Percentiles rank a stretch among this genome's conserved stretches.
Conservation (phyloP, 306 rosid genomes). For the Castanea sativa region DNA sequence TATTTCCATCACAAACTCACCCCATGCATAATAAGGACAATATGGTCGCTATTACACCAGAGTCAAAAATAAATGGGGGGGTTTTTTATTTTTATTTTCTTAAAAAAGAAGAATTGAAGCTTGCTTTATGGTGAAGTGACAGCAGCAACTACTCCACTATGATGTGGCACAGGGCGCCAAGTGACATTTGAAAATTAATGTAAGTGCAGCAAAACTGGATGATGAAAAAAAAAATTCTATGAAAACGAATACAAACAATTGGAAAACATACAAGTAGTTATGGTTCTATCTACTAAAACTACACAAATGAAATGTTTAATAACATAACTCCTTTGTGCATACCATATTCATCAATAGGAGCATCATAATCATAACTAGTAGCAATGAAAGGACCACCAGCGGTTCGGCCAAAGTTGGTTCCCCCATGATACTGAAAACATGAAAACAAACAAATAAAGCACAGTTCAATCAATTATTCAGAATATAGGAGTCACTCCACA, state of each 20-base stretch:
- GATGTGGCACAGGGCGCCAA: neutral
- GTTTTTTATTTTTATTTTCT: too few species aligned
- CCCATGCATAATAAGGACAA: neutral
- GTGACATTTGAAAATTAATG: neutral
- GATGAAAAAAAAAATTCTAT: neutral
- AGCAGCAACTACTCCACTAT: neutral
- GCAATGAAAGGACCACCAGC: conserved; percentile 99
- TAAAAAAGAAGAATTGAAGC: neutral
- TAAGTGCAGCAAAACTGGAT: neutral
- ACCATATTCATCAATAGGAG: conserved; percentile 98
- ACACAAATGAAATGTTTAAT: neutral
- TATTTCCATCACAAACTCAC: neutral
- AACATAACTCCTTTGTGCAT: conserved; percentile 15
- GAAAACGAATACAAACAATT: neutral
- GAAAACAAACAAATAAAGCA: conserved; percentile 14
- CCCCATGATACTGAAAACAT: conserved; percentile 82
- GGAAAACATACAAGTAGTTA: neutral
- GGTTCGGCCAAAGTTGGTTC: conserved; percentile 97
- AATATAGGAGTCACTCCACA: conserved; percentile 1
- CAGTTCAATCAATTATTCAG: conserved; percentile 16
- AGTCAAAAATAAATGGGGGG: neutral
- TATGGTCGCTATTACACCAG: neutral
- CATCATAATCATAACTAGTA: conserved; percentile 96
- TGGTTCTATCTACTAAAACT: conserved; percentile 6
- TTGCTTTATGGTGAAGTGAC: neutral